Conservation (phyloP, 164 flowering plant species). For the Tetrastigma voinierianum region DNA sequence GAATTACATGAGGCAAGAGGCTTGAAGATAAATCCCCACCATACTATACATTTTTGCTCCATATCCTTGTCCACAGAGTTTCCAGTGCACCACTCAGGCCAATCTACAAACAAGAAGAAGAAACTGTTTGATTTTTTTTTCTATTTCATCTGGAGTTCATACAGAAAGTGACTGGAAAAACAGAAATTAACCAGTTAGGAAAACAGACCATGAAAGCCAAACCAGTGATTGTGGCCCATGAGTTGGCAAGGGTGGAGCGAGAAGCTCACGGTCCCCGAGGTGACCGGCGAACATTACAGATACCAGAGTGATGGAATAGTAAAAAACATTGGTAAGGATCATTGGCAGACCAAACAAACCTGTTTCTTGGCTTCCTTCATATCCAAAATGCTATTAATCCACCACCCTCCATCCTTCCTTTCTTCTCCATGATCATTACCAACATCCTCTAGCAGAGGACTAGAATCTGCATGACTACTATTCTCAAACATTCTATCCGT, state of each 20-base stretch:
- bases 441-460: too few relatives aligned
- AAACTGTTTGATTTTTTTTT: neutral
- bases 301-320: constrained; percentile 49
- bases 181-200: too few relatives aligned
- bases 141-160: too few relatives aligned
- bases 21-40: constrained; percentile 82
- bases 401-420: constrained; percentile 19
- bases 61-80: constrained; percentile 93
- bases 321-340: constrained; percentile 61
- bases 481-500: too few relatives aligned
- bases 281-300: constrained; percentile 88
- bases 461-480: too few relatives aligned
- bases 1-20: constrained; percentile 64
- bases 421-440: neutral
- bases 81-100: constrained; percentile 92
- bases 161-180: too few relatives aligned
- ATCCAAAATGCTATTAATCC: constrained; percentile 46
- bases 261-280: constrained; percentile 68
- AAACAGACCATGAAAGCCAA: constrained; percentile 36
- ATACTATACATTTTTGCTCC: constrained; percentile 65
- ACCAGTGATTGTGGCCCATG: constrained; percentile 88
- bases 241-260: constrained; percentile 76
- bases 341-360: constrained; percentile 58
- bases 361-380: constrained; percentile 59
- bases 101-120: constrained; percentile 27